Evolutionary conservation across 23 red algal species (phyloP).

Genomic region (Gracilaria gracilis): DNA sequence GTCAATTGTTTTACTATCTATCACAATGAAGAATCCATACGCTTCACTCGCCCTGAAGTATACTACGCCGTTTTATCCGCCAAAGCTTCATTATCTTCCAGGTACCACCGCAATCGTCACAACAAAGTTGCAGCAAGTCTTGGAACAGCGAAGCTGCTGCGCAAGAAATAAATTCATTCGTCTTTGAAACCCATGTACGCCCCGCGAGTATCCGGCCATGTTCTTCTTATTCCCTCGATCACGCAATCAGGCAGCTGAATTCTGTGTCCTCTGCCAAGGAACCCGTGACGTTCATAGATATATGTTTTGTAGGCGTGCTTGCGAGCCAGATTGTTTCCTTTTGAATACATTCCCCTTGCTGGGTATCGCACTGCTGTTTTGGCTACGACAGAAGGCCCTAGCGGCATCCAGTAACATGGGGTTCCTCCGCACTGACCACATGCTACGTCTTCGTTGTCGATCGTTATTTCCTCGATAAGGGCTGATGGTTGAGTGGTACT

Average conservation of each 20-base stretch:
- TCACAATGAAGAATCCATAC: background rate
- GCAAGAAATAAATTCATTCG: no score
- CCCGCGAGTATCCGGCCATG: background rate
- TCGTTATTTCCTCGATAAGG: no score
- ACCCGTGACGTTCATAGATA: background rate
- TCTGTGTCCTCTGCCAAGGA: background rate
- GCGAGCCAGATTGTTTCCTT: no score
- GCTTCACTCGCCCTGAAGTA: background rate
- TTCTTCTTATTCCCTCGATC: background rate
- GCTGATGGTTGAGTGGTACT: no score
- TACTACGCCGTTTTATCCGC: background rate
- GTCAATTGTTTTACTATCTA: background rate
- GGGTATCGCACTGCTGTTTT: no score
- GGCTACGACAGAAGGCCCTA: no score
- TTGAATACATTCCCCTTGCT: no score
- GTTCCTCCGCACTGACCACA: no score
- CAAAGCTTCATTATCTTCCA: background rate
- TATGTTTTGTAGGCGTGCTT: no score
- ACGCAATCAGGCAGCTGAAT: background rate
- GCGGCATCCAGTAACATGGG: no score
- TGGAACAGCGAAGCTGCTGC: no score
- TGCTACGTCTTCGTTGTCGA: no score
- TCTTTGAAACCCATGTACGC: conserved; percentile 14
- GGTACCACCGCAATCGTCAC: background rate
- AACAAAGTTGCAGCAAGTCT: conserved; percentile 4